A percentile compares a stretch with the other conserved stretches of the same genome.
These are phyloP conservation scores for Wolfiporia cocos DNA, from an alignment of 1,284 basidiomycete genomes.

Conservation along the genomic window DNA sequence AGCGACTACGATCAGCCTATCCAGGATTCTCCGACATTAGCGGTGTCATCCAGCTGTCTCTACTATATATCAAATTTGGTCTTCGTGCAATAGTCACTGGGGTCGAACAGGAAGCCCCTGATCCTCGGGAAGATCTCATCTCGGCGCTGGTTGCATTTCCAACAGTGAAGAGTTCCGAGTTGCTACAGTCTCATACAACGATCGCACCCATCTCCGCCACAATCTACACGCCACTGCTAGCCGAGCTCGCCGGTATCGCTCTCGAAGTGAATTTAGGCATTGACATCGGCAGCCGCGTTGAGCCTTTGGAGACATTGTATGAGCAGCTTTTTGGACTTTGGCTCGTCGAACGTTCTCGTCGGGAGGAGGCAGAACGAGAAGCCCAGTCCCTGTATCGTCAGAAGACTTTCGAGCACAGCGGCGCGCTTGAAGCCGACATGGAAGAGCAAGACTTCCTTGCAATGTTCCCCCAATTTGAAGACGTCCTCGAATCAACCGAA, in stretches of 20 bases:
- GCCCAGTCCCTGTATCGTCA: conserved; percentile 79
- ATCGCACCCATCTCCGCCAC: conserved; percentile 4
- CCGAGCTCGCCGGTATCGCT: conserved; percentile 46
- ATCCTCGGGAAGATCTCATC: conserved; percentile 15
- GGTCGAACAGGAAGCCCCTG: conserved; percentile 2
- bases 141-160: conserved; percentile 50
- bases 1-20: conserved; percentile 53
- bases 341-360: conserved; percentile 74
- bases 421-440: conserved; percentile 63
- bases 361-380: conserved; percentile 59
- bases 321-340: conserved; percentile 78
- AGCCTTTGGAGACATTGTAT: conserved; percentile 47
- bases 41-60: conserved; percentile 57
- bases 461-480: conserved; percentile 83
- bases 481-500: conserved; percentile 37
- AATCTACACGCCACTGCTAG: conserved; percentile 33
- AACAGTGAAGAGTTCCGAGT: conserved; percentile 34
- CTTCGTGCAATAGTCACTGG: conserved; percentile 48
- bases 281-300: conserved; percentile 24
- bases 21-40: conserved; percentile 67
- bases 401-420: conserved; percentile 53
- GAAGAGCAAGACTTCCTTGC: conserved; percentile 80
- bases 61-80: conserved; percentile 73
- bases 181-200: conserved; percentile 24
- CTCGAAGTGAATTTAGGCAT: conserved; percentile 35